Conservation (phyloP, 192 early-diverging fungal genomes). For the Coemansia reversa region DNA sequence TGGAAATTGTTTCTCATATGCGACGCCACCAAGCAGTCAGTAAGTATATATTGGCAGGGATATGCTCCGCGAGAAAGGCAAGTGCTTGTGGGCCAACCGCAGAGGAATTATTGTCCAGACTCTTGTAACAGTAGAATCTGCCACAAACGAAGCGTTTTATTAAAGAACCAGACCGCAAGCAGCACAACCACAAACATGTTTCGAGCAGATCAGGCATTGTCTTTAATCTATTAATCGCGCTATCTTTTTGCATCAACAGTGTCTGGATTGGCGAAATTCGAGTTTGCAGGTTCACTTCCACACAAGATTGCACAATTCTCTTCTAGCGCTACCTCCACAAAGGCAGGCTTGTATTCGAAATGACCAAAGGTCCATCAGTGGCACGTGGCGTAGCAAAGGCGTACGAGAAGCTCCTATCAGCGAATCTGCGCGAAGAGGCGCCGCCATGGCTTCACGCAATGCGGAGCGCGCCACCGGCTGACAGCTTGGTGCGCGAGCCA, state of each 20-base stretch:
- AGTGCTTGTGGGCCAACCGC: background rate
- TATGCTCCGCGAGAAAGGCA: background rate
- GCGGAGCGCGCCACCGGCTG: constrained; percentile 38
- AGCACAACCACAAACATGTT: background rate
- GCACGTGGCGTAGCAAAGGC: constrained; percentile 31
- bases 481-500: constrained; percentile 52
- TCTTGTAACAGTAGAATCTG: too few species aligned
- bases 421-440: constrained; percentile 35
- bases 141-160: background rate
- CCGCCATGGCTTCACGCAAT: constrained; percentile 55
- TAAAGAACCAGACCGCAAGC: background rate
- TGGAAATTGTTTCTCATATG: too few species aligned
- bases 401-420: constrained; percentile 41
- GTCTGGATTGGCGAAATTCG: background rate
- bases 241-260: background rate
- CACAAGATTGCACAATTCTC: background rate
- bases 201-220: background rate
- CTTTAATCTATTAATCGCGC: background rate
- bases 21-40: background rate
- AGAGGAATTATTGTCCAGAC: too few species aligned
- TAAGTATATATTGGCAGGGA: background rate
- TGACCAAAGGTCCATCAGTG: constrained; percentile 45
- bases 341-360: constrained; percentile 3
- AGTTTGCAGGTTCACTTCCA: background rate
- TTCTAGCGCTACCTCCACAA: background rate